phyloP scores from a whole-genome alignment of 345 rosid species.

The Eucalyptus dawsonii region DNA sequence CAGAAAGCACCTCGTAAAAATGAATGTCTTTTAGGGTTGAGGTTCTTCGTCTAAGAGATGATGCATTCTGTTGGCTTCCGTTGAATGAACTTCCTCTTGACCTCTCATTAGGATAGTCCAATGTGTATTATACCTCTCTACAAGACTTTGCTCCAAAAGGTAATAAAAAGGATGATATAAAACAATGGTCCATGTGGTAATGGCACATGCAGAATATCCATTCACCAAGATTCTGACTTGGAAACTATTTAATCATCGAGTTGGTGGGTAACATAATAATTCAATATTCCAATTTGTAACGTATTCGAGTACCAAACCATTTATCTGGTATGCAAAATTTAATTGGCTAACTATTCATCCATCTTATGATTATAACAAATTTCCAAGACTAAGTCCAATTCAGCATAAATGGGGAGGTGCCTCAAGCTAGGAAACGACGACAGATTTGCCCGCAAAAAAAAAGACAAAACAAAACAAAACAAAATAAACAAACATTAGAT shows the following conservation, averaged over 20 bases:
- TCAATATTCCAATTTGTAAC: background rate
- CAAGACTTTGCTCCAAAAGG: background rate
- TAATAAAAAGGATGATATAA: background rate
- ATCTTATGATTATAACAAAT: no score
- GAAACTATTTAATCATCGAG: background rate
- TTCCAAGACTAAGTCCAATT: no score
- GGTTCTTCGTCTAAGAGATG: background rate
- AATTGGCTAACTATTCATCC: background rate
- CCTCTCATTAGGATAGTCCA: background rate
- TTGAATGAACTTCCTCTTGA: background rate
- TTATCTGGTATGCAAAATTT: background rate
- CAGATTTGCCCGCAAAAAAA: no score
- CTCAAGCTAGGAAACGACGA: no score
- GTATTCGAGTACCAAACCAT: background rate
- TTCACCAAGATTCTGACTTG: background rate
- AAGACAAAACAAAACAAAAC: accelerated
- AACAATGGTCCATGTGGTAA: background rate
- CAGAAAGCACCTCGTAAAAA: no score
- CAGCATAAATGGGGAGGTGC: no score
- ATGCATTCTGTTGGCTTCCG: background rate
- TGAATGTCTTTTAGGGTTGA: no score
- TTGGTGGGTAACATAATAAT: background rate
- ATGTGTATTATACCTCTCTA: background rate
- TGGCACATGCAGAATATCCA: background rate
- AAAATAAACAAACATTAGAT: no score